Evolutionary conservation across 306 rosid species (phyloP), one percentile per base, ranked within the genome.

Genomic region (Glycine tomentella): DNA sequence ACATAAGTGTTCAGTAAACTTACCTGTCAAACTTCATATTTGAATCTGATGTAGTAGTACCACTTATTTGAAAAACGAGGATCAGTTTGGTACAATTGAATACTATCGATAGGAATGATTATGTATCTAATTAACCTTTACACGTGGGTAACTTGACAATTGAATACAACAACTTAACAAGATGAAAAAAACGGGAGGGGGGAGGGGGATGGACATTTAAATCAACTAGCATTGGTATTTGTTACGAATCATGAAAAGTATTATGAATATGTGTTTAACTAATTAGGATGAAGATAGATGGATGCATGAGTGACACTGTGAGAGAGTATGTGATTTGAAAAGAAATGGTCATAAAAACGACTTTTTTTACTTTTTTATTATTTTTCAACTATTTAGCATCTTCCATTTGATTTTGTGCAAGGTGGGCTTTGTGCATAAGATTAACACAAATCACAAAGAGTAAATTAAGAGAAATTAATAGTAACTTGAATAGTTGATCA

Each of bases 11-110:
- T 76, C 25, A 8, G 17, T 8, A 62, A 62, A 31, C 50, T 46
- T 14, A 61, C 71, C 59, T 4, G 20, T n/a, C 72, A 62, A 74
- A 74, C 40, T 62, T 76, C 20, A 14, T 48, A 8, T 61, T 62
- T 62, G 61, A 76, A 76, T 38, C n/a, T n/a, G n/a, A 8, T 62
- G 40, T 36, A 36, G 6, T 76, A 14, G 62, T 5, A 45, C 55
- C 8, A 48, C 48, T 62, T 25, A 25, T 25, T 25, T 76, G 80
- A 48, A 15, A 55, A 52, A 52, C 12, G 5, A 53, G 77, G 52
- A 38, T 15, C 1, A 15, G 51, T 2, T 9, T 31, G 45, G 75
- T 34, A 34, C 7, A 16, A 36, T 38, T 53, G 52, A 73, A 52
- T 52, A 52, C 49, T n/a, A 33, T 42, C 1, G 50, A n/a, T 34